phyloP scores from a whole-genome alignment of 805 yeast genomes.

The Schizosaccharomyces osmophilus region DNA sequence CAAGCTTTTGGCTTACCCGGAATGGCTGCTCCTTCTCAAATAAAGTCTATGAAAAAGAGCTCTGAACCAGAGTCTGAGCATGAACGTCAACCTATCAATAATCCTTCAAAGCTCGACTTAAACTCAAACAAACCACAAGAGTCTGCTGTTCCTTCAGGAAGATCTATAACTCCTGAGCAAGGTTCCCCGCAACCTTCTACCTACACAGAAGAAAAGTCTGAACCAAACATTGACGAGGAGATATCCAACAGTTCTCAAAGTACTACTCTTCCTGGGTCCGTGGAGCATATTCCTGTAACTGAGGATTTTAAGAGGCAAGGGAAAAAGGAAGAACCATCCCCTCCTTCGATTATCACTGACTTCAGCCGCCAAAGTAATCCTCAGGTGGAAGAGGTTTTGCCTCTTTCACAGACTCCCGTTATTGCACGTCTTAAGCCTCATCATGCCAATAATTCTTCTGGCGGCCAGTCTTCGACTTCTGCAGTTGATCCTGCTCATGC shows the following conservation, averaged over 20 bases:
- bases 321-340: not conserved
- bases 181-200: no score
- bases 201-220: no score
- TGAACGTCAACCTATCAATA: not conserved
- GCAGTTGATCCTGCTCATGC: slow-evolving; percentile 4
- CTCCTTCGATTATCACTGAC: not conserved
- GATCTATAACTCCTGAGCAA: no score
- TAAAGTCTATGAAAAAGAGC: not conserved
- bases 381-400: no score
- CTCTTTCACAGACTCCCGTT: not conserved
- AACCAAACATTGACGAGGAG: no score
- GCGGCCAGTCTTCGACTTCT: not conserved
- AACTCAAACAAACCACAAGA: no score
- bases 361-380: not conserved
- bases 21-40: not conserved
- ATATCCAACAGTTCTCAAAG: no score
- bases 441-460: not conserved
- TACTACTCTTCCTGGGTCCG: no score
- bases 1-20: slow-evolving; percentile 18
- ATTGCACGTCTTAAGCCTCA: not conserved
- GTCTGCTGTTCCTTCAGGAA: no score
- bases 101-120: no score
- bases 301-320: not conserved
- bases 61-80: not conserved
- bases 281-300: not conserved